Evolutionary conservation across 148 eudicot genomes (phyloP), one percentile per base, ranked within the genome.

Genomic region (Silene latifolia): DNA sequence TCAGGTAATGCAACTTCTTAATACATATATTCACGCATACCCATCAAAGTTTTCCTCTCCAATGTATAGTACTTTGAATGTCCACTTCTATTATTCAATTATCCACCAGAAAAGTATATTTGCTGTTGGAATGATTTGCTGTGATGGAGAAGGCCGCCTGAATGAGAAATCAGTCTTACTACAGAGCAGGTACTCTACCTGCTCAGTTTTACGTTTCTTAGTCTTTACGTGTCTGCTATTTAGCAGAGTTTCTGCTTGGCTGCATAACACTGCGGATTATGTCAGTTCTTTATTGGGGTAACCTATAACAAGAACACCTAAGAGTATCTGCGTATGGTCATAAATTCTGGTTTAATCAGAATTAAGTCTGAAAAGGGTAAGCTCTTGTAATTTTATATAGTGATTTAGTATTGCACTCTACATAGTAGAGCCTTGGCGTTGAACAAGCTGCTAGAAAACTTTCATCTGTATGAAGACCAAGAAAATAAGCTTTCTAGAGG

Each of bases 81-180:
- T 15, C 9, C 17, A 51, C 56, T 51, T 51, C 35, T 32, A 32
- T 39, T 39, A 39, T 39, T 39, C 44, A 39, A 39, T 39, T 51
- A 51, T 51, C 4, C 17, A 51, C 56, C 56, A 51, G 56, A 51
- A 15, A 51, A 51, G 56, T 51, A 15, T 57, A 18, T 92, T 88
- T 85, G 84, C 98, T 65, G 92, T 90, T 81, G 97, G 98, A 77
- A 89, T 90, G 96, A 87, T 95, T 78, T 89, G 86, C 65, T 95
- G 97, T 82, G 97, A 90, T 67, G 98, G 88, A 82, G 97, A 92
- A 89, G 97, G 97, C 9, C 97, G 88, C 58, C 76, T 95, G 71
- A 95, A 90, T 84, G 98, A 95, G 78, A 95, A 95, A 80, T 90
- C 96, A 64, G 82, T 87, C 77, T 80, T 92, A 85, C 83, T 92